phyloP scores from a whole-genome alignment of 805 yeast species.

The Pichia deserticola region DNA sequence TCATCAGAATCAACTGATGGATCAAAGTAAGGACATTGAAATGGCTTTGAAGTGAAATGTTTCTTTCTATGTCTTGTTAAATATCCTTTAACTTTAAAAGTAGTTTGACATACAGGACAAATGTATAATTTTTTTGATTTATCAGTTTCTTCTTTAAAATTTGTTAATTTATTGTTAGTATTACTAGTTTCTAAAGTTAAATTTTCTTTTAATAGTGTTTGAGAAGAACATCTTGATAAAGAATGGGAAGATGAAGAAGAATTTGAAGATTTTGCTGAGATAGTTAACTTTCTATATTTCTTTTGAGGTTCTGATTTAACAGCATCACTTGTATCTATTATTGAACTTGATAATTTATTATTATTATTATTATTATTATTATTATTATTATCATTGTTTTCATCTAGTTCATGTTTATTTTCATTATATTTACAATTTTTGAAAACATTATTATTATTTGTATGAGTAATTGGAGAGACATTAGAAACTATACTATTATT shows the following conservation, averaged over 20 bases:
- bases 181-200: too few species aligned
- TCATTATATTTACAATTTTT: too few species aligned
- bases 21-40: constrained; percentile 44
- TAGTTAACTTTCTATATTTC: background rate
- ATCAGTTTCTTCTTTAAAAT: too few species aligned
- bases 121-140: constrained; percentile 22
- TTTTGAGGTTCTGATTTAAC: background rate
- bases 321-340: too few species aligned
- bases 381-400: background rate
- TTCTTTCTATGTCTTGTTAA: constrained; percentile 50
- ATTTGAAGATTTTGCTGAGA: background rate
- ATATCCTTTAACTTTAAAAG: constrained; percentile 46
- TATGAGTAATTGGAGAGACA: background rate
- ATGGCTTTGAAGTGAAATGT: constrained; percentile 44
- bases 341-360: too few species aligned
- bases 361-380: background rate
- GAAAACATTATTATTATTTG: background rate
- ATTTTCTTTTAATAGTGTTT: background rate
- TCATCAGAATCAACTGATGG: constrained; percentile 1
- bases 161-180: too few species aligned
- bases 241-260: background rate
- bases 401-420: background rate
- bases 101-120: constrained; percentile 43
- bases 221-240: background rate
- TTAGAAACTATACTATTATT: background rate